Base-by-base conservation (phyloP, 768 basidiomycete genomes). In the Favolaschia claudopus region DNA sequence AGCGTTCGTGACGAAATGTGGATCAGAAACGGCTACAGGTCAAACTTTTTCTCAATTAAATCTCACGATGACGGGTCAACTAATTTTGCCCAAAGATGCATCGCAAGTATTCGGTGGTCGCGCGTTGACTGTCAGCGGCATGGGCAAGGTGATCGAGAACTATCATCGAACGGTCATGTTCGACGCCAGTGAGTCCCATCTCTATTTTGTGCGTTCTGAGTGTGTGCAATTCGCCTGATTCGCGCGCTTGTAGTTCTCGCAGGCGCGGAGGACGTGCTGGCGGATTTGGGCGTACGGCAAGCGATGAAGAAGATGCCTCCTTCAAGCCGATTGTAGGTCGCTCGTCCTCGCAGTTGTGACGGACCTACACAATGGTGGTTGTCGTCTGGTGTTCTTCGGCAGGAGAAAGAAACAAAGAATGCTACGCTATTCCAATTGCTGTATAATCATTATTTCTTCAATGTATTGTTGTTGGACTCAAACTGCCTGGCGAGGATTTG, bases 71-170 rank as follows among this genome's bases (percentile, higher is more conserved):
- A 28, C 79, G 80, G 63, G 82, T 82, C 7, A 81, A 84, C 10
- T 43, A 42, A 42, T 20, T 48, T 33, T n/a, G 32, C 56, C 29
- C 50, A 73, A 80, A 79, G 92, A 94, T 59, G 89, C 92, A 6
- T 87, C 89, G 1, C 89, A 92, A 73, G 84, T 96, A 32, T 96
- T 96, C 56, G 95, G 95, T 49, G 96, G 96, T 17, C 85, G 96
- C 19, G 92, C 89, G 24, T 79, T 98, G 64, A 97, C 96, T 0
- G 79, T 83, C 39, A 88, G 92, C 5, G 94, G 95, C 8, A 92
- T 95, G 92, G 94, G 94, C 59, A 89, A 85, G 73, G 73, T 88
- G 39, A 83, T 94, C 56, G 93, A 95, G 73, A 92, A 91, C 61
- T 93, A 88, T 67, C 91, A 92, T 69, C 85, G 91, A 55, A 93